Percentiles rank a stretch among this genome's conserved stretches.
phyloP scores from a whole-genome alignment of 805 yeast species.

The Kuraishia molischiana region DNA sequence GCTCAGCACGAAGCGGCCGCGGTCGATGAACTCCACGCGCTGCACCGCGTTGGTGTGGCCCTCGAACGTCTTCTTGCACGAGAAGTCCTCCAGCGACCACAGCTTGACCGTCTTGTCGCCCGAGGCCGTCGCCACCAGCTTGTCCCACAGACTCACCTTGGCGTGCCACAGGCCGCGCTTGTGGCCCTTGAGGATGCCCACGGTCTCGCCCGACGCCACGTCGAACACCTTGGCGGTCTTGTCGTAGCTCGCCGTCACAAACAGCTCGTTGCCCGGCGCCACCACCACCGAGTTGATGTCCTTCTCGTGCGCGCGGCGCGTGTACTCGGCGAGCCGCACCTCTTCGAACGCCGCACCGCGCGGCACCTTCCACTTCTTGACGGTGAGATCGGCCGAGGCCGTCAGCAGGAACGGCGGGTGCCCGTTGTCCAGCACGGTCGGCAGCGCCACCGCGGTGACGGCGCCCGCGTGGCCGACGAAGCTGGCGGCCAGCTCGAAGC shows the following conservation, averaged over 20 bases:
- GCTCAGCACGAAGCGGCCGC: conserved; percentile 57
- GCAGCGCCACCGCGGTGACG: conserved; percentile 72
- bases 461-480: conserved; percentile 85
- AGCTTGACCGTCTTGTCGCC: conserved; percentile 88
- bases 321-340: conserved; percentile 65
- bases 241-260: conserved; percentile 94
- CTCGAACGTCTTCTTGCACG: conserved; percentile 76
- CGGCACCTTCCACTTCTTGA: conserved; percentile 79
- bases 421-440: conserved; percentile 28
- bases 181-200: conserved; percentile 83
- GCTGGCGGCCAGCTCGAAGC: conserved; percentile 40
- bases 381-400: conserved; percentile 76
- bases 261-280: conserved; percentile 79
- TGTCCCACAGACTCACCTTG: conserved; percentile 71
- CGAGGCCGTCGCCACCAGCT: conserved; percentile 69
- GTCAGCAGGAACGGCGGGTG: conserved; percentile 69
- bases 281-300: conserved; percentile 87
- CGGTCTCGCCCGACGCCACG: conserved; percentile 71
- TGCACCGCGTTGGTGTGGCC: conserved; percentile 93
- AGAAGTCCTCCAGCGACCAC: conserved; percentile 77
- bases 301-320: conserved; percentile 94
- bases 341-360: conserved; percentile 17
- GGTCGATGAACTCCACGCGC: conserved; percentile 60
- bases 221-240: conserved; percentile 89
- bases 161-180: conserved; percentile 94